phyloP scores from a whole-genome alignment of 768 basidiomycete genomes.

The Termitomyces sp. region DNA sequence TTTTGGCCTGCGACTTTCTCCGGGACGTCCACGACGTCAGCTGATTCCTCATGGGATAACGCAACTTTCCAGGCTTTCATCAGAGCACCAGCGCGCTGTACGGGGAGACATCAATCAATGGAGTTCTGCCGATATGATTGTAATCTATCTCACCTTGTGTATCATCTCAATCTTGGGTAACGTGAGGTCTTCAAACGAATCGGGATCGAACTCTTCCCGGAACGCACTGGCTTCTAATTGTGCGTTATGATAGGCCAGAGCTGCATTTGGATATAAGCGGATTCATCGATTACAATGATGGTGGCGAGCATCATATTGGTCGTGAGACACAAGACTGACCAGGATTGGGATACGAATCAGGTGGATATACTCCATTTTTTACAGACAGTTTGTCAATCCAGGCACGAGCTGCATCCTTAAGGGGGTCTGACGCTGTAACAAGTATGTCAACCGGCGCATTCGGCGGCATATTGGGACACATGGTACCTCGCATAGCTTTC shows the following conservation, averaged over 20 bases:
- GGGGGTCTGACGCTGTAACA: conserved; percentile 56
- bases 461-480: not conserved
- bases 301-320: not conserved
- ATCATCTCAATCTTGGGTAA: conserved; percentile 73
- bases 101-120: conserved; percentile 1
- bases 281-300: conserved; percentile 1
- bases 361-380: conserved; percentile 78
- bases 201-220: conserved; percentile 79
- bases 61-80: conserved; percentile 69
- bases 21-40: conserved; percentile 40
- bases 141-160: conserved; percentile 51
- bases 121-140: conserved; percentile 28
- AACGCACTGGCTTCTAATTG: conserved; percentile 92
- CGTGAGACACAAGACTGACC: conserved; percentile 40
- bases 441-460: conserved; percentile 2
- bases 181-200: conserved; percentile 78
- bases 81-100: conserved; percentile 60
- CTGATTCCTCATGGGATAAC: conserved; percentile 59
- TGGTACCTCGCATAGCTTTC: conserved; percentile 50
- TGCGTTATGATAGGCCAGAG: conserved; percentile 83
- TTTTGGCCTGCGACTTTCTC: conserved; percentile 43
- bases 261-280: conserved; percentile 30
- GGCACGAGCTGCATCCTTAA: conserved; percentile 60
- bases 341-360: conserved; percentile 89
- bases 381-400: conserved; percentile 79